Base-by-base conservation (phyloP, 2,329 filamentous ascomycete genomes). In the Fusarium piperis region DNA sequence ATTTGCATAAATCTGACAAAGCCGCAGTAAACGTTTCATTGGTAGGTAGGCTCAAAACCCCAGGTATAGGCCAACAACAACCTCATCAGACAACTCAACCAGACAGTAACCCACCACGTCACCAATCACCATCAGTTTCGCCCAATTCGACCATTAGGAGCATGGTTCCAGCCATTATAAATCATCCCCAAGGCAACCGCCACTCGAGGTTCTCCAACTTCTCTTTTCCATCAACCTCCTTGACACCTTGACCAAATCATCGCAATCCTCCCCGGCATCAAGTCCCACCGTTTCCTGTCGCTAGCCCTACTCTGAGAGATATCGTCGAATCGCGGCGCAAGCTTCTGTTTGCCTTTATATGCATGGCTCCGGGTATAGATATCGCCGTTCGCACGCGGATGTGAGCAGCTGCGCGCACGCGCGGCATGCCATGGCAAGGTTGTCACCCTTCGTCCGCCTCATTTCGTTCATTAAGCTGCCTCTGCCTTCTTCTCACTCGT, bases 401-500 rank as follows among this genome's bases (percentile, higher is more conserved):
- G 23, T 56, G 46, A 63, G 26, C 36, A 62, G 35, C 52, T 30
- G 69, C 39, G 38, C 53, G 57, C 36, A 32, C 41, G 35, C 15
- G 36, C 28, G 16, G n/a, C 35, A 58, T 36, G 39, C 39, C 20
- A 44, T 44, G 39, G 13, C 20, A 44, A 41, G 63, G 64, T 28
- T 68, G 63, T 41, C 62, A 51, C 53, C 55, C 55, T 62, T 61
- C 57, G 60, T 61, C 58, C 68, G 74, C 72, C 73, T 76, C 69
- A 72, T 57, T 69, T 48, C 33, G 12, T 16, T 15, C 11, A 28
- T 73, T 69, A 78, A 44, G 48, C 35, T 38, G 62, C 74, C 11
- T 66, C 65, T 26, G 62, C 32, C 65, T 75, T 76, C 64, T 74
- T 74, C 30, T 75, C 74, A 20, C 55, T 53, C 32, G 60, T 48